Evolutionary conservation across 2,329 filamentous ascomycete genomes (phyloP), one percentile per base, ranked within the genome.

Genomic region (Aspergillus arachidicola): DNA sequence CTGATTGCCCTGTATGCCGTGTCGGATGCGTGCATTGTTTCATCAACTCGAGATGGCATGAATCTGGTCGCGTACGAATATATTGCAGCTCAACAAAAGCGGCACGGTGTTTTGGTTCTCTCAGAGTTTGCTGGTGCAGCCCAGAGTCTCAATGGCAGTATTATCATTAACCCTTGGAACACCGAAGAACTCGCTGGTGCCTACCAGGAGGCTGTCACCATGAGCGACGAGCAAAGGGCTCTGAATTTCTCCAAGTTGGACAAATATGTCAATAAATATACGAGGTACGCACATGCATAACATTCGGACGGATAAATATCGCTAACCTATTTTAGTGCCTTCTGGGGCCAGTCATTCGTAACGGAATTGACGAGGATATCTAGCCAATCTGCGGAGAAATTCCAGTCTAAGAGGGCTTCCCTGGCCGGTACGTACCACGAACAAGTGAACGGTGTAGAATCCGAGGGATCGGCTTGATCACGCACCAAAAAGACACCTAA

Each of bases 161-260:
- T 98, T 58, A 94, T 98, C 59, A 92, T 98, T 73, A 99, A 99
- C 79, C 95, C 95, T 1, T 99, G 95, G 95, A 98, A 98, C 77
- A 97, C 94, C 0, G 94, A 97, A 75, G 94, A 98, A 78, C 84
- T 98, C 43, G 94, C 94, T 46, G 92, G 93, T 72, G 92, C 94
- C 6, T 94, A 98, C 69, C 91, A 97, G 78, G 93, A 97, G 69
- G 93, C 94, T n/a, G 93, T 98, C 50, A 97, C 94, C 60, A 97
- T 98, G 93, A 90, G 90, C 59, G 88, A 93, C 21, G 94, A 97
- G 79, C 91, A 95, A 80, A 89, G 93, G 59, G 88, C 90, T 64
- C 83, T 89, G 62, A 97, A 97, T 79, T 97, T 92, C 81, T 88
- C 90, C 75, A 97, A 97, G 79, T 84, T 99, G 63, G 91, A 95